These are phyloP conservation scores for Calonectria crousiana DNA, from an alignment of 2,329 filamentous ascomycete species.

Conservation along the genomic window DNA sequence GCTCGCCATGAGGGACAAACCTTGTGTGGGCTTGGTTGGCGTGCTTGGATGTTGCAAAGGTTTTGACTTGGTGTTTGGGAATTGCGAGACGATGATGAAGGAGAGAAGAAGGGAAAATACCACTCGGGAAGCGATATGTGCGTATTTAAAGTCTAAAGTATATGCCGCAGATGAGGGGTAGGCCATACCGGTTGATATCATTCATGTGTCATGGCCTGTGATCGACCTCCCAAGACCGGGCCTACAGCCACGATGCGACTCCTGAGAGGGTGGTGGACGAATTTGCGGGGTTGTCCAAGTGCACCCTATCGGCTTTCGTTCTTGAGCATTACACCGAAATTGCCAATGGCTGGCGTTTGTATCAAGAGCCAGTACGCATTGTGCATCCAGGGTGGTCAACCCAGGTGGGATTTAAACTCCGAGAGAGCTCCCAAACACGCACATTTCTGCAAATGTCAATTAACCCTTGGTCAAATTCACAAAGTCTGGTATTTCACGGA, in stretches of 20 bases:
- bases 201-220: conserved; percentile 17
- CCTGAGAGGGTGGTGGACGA: not conserved
- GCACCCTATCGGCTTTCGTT: not conserved
- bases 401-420: not conserved
- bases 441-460: not conserved
- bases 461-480: not conserved
- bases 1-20: conserved; percentile 31
- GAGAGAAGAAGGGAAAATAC: not conserved
- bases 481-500: not conserved
- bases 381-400: not conserved
- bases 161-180: conserved; percentile 46
- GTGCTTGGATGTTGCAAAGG: not conserved
- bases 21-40: conserved; percentile 25
- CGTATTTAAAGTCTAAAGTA: conserved; percentile 11
- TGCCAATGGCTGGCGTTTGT: not conserved
- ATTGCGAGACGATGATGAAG: conserved; percentile 14
- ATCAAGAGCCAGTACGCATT: not conserved
- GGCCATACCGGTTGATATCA: conserved; percentile 6
- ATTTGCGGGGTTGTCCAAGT: not conserved
- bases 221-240: conserved; percentile 6
- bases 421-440: not conserved
- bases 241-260: conserved; percentile 3
- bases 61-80: not conserved
- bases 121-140: not conserved
- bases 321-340: not conserved